These are phyloP conservation scores for Penium margaritaceum DNA, from an alignment of 139 green algal genomes.

Conservation along the genomic window DNA sequence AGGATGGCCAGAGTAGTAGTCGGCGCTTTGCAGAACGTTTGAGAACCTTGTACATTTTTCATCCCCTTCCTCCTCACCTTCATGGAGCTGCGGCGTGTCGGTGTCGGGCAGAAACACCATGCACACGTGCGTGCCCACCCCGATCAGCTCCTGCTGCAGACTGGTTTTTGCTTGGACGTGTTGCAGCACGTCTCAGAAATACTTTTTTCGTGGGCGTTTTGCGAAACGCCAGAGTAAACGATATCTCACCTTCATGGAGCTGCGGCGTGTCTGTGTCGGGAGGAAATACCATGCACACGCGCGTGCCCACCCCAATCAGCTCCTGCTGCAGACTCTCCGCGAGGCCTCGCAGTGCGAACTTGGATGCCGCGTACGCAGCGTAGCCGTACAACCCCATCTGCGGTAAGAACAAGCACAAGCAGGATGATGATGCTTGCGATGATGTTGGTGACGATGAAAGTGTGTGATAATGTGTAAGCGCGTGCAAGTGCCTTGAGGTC, in stretches of 20 bases:
- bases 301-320: conserved; percentile 23
- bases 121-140: conserved; percentile 28
- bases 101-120: conserved; percentile 45
- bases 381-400: conserved; percentile 42
- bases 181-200: too few species aligned
- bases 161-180: too few species aligned
- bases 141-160: conserved; percentile 27
- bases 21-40: too few species aligned
- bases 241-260: conserved; percentile 25
- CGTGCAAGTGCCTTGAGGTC: too few species aligned
- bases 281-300: conserved; percentile 37
- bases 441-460: too few species aligned
- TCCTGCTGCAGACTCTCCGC: conserved; percentile 36
- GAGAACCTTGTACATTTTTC: too few species aligned
- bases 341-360: conserved; percentile 44
- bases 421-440: too few species aligned
- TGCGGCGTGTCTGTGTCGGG: conserved; percentile 45
- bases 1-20: too few species aligned
- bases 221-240: too few species aligned
- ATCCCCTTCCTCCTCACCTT: too few species aligned
- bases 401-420: not conserved
- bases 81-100: conserved; percentile 34
- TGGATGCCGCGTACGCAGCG: conserved; percentile 28
- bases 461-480: too few species aligned
- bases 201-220: too few species aligned